phyloP scores from a whole-genome alignment of 164 flowering plant genomes.

The Vitis riparia region DNA sequence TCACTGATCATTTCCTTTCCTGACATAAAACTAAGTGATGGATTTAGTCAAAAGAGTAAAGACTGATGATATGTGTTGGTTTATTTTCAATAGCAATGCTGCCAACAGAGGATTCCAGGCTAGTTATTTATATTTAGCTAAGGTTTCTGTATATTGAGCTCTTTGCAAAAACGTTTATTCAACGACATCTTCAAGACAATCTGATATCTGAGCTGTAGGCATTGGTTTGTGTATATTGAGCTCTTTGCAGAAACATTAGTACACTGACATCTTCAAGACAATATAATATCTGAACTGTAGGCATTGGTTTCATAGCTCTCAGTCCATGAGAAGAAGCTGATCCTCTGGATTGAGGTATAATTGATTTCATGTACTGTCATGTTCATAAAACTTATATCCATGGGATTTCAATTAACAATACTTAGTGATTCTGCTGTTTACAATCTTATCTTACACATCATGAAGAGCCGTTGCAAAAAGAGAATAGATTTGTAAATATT shows the following conservation, averaged over 20 bases:
- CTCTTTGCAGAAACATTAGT: conserved; percentile 6
- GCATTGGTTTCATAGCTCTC: conserved; percentile 80
- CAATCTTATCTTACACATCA: no score
- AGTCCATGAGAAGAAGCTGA: conserved; percentile 84
- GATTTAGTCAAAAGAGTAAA: background rate
- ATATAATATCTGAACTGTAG: conserved; percentile 36
- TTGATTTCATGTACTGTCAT: background rate
- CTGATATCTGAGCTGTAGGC: conserved; percentile 48
- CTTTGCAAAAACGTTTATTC: conserved; percentile 1
- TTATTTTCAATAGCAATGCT: conserved; percentile 35
- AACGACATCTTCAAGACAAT: background rate
- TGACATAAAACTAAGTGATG: background rate
- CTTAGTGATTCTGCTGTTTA: background rate
- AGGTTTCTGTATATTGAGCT: conserved; percentile 36
- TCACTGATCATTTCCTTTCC: background rate
- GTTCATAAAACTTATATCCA: background rate
- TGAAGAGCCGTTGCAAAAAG: no score
- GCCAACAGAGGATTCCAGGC: conserved; percentile 56
- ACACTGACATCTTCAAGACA: background rate
- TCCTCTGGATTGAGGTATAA: conserved; percentile 75
- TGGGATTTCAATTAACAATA: background rate
- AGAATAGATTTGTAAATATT: no score
- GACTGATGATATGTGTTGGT: background rate
- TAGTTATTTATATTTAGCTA: conserved; percentile 61
- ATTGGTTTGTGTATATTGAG: conserved; percentile 36